Evolutionary conservation across 1,284 basidiomycete species (phyloP).

Genomic region (Golubevia sp.): DNA sequence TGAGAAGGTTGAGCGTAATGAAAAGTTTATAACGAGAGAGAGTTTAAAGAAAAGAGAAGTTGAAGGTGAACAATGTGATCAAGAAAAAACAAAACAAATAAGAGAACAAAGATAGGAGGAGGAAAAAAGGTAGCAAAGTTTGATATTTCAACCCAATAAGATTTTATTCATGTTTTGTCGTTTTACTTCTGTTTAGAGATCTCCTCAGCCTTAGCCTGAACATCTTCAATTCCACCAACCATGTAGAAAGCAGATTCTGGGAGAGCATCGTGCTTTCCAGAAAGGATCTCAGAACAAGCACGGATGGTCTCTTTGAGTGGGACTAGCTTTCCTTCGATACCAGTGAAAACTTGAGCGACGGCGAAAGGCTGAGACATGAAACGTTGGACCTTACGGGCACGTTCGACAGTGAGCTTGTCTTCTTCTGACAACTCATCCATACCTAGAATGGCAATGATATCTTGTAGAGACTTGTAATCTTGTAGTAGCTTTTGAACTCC

Average conservation of each 20-base stretch:
- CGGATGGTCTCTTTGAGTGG: conserved; percentile 75
- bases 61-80: too few species aligned
- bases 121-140: too few species aligned
- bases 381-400: conserved; percentile 69
- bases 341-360: conserved; percentile 98
- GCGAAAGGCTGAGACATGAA: conserved; percentile 99
- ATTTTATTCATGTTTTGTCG: background rate
- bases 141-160: too few species aligned
- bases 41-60: too few species aligned
- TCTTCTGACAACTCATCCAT: conserved; percentile 99
- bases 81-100: too few species aligned
- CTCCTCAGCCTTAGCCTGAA: conserved; percentile 93
- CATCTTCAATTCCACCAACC: conserved; percentile 89
- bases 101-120: too few species aligned
- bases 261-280: conserved; percentile 81
- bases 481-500: conserved; percentile 97
- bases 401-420: conserved; percentile 93
- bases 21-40: too few species aligned
- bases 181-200: conserved; percentile 77
- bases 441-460: conserved; percentile 82
- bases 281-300: conserved; percentile 75
- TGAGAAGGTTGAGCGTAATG: too few species aligned
- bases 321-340: conserved; percentile 95
- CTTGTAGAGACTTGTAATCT: conserved; percentile 98
- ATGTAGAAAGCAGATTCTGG: conserved; percentile 74